These are phyloP conservation scores for Penicillium sp. DNA, from an alignment of 2,329 filamentous ascomycete genomes.

Conservation along the genomic window DNA sequence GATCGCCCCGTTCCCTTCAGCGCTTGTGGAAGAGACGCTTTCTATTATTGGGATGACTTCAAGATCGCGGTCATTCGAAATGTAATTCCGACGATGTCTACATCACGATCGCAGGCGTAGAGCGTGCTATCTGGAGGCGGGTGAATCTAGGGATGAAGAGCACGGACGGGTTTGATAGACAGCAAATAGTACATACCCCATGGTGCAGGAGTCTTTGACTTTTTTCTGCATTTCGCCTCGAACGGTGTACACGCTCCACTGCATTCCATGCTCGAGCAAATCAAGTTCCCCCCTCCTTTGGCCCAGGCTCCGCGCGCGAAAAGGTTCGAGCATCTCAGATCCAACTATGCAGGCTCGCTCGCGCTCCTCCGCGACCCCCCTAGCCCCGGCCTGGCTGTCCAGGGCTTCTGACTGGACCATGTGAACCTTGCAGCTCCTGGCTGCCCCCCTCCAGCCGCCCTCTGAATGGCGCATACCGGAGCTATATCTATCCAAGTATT, in stretches of 20 bases:
- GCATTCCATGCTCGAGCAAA: neutral
- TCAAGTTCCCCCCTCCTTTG: neutral
- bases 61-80: neutral
- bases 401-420: neutral
- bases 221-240: neutral
- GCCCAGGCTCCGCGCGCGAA: slow-evolving; percentile 9
- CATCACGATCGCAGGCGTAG: neutral
- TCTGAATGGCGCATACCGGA: slow-evolving; percentile 23
- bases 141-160: slow-evolving; percentile 22
- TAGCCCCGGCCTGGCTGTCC: neutral
- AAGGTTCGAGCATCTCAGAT: slow-evolving; percentile 24
- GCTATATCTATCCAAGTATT: slow-evolving; percentile 29
- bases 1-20: neutral
- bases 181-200: neutral
- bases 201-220: neutral
- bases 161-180: neutral
- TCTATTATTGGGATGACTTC: neutral
- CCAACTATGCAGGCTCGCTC: slow-evolving; percentile 24
- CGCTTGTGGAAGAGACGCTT: neutral
- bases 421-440: slow-evolving; percentile 19
- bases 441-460: slow-evolving; percentile 11
- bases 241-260: neutral
- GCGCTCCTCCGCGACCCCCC: slow-evolving; percentile 14
- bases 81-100: neutral
- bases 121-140: neutral